A percentile compares a stretch with the other conserved stretches of the same genome.
phyloP scores from a whole-genome alignment of 306 rosid species.

The Arachis hypogaea region DNA sequence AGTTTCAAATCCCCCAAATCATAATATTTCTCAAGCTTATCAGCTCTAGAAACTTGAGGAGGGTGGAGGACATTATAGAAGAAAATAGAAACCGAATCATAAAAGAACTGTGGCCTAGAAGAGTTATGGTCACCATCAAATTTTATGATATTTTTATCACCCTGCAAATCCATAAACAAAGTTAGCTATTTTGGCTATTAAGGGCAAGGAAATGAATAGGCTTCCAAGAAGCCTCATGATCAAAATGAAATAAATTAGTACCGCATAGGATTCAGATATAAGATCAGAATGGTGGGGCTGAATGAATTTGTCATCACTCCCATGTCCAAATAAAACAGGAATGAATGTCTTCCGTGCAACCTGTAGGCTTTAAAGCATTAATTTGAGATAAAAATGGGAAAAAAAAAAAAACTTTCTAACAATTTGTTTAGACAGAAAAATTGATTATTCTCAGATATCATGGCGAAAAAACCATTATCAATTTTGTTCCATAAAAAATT shows the following conservation, averaged over 20 bases:
- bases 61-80: constrained; percentile 92
- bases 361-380: constrained; percentile 52
- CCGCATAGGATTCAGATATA: constrained; percentile 75
- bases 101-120: constrained; percentile 91
- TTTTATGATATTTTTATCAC: constrained; percentile 85
- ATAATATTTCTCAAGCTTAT: constrained; percentile 88
- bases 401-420: constrained; percentile 24
- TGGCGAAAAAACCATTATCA: constrained; percentile 19
- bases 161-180: constrained; percentile 54
- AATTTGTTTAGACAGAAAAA: constrained; percentile 27
- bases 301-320: constrained; percentile 86
- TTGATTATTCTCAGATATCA: constrained; percentile 5
- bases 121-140: constrained; percentile 98
- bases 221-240: constrained; percentile 29
- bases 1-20: constrained; percentile 87
- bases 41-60: constrained; percentile 68
- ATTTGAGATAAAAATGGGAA: constrained; percentile 27
- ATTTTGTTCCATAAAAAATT: constrained; percentile 1
- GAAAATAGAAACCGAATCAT: constrained; percentile 96
- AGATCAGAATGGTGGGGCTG: constrained; percentile 84
- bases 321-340: constrained; percentile 97
- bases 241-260: constrained; percentile 46
- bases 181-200: constrained; percentile 31
- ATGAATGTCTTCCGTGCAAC: constrained; percentile 87
- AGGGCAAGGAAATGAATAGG: constrained; percentile 1